Evolutionary conservation across 495 filamentous ascomycete genomes (phyloP).

Genomic region (Melanomma pulvis-pyrius): DNA sequence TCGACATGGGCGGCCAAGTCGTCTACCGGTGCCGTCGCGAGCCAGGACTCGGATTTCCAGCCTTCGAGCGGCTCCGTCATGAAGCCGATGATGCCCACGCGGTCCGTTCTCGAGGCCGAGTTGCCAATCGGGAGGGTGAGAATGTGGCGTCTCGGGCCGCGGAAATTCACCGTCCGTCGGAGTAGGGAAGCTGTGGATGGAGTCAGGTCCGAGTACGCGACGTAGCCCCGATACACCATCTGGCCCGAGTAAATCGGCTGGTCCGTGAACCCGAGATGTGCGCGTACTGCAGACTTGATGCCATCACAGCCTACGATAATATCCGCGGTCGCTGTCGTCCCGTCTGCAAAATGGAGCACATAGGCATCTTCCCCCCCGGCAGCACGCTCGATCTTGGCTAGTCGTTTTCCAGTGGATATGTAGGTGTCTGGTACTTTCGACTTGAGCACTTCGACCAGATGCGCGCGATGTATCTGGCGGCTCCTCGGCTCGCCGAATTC

Average conservation of each 20-base stretch:
- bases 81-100: conserved; percentile 21
- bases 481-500: conserved; percentile 15
- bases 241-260: conserved; percentile 14
- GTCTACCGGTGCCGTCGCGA: conserved; percentile 17
- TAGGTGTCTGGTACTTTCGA: conserved; percentile 3
- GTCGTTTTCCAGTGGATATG: not conserved
- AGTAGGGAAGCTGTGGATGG: conserved; percentile 3
- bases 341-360: conserved; percentile 3
- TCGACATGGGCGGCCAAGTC: conserved; percentile 11
- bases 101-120: conserved; percentile 2
- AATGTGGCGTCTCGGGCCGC: conserved; percentile 14
- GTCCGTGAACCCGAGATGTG: conserved; percentile 9
- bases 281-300: conserved; percentile 16
- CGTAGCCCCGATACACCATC: conserved; percentile 27
- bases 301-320: conserved; percentile 22
- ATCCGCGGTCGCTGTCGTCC: conserved; percentile 1
- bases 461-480: conserved; percentile 18
- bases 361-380: not conserved
- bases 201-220: conserved; percentile 15
- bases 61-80: conserved; percentile 21
- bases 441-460: conserved; percentile 13
- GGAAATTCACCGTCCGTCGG: conserved; percentile 17
- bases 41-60: conserved; percentile 18
- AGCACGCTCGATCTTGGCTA: not conserved
- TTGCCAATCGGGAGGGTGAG: conserved; percentile 25